Conservation (phyloP, 805 yeast species). For the Clavispora carvajalis region DNA sequence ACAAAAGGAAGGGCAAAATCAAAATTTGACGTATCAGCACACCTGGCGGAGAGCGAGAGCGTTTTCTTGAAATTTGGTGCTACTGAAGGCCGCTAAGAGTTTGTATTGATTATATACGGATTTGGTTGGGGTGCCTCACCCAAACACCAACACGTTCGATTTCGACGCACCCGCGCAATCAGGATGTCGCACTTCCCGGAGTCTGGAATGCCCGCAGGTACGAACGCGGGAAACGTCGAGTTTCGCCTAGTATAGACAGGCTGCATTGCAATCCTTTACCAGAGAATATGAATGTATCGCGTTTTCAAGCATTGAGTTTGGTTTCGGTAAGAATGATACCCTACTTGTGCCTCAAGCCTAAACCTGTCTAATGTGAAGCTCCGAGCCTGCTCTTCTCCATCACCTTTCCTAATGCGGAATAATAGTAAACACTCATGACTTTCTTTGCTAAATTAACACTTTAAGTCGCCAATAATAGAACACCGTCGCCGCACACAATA, state of each 20-base stretch:
- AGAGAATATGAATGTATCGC: too few species aligned
- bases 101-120: neutral
- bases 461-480: neutral
- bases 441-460: neutral
- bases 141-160: neutral
- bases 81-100: too few species aligned
- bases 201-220: neutral
- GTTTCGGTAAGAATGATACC: too few species aligned
- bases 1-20: neutral
- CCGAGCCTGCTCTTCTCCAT: slow-evolving; percentile 1
- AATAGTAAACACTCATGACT: slow-evolving; percentile 6
- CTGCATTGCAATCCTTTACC: too few species aligned
- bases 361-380: too few species aligned
- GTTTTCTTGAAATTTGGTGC: too few species aligned
- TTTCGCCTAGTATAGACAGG: too few species aligned
- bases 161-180: neutral
- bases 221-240: too few species aligned
- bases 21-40: neutral
- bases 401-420: slow-evolving; percentile 8
- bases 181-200: neutral
- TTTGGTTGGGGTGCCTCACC: neutral
- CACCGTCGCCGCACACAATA: neutral
- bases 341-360: too few species aligned
- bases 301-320: too few species aligned
- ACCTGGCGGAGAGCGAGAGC: too few species aligned